Conservation (phyloP, 352 stramenopile genomes). For the Phytophthora sansomeana region DNA sequence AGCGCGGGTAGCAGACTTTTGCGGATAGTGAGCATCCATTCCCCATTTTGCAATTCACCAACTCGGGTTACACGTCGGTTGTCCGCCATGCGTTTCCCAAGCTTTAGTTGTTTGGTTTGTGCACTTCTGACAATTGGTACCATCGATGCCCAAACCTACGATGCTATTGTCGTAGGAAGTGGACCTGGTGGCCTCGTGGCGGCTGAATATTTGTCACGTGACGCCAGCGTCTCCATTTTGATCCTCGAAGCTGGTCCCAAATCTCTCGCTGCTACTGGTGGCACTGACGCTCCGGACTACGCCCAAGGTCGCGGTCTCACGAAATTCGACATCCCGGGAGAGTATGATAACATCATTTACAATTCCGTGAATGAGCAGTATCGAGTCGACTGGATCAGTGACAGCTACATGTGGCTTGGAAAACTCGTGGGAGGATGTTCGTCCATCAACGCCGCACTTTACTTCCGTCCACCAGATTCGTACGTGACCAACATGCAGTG, state of each 20-base stretch:
- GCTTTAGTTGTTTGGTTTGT: conserved; percentile 2
- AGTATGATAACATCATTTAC: conserved; percentile 62
- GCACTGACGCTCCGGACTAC: conserved; percentile 57
- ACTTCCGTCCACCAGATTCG: conserved; percentile 69
- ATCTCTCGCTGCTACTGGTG: conserved; percentile 53
- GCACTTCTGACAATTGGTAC: conserved; percentile 16
- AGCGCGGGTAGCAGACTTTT: background rate
- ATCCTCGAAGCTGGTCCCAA: conserved; percentile 63
- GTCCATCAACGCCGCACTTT: conserved; percentile 87
- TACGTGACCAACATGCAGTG: conserved; percentile 56
- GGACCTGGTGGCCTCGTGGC: conserved; percentile 65
- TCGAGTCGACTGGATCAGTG: conserved; percentile 59
- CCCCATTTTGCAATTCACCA: conserved; percentile 19
- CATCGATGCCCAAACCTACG: conserved; percentile 46
- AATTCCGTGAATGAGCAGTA: conserved; percentile 52
- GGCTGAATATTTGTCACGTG: conserved; percentile 63
- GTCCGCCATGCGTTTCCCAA: conserved; percentile 21
- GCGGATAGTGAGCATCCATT: conserved; percentile 4
- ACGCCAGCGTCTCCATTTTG: conserved; percentile 58
- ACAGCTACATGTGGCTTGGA: conserved; percentile 61
- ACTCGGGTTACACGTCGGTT: conserved; percentile 1
- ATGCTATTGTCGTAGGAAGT: conserved; percentile 65
- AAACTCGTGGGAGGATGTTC: conserved; percentile 86
- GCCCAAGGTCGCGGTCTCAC: conserved; percentile 47
- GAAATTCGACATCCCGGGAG: conserved; percentile 76